Conservation (phyloP, 116 monocot species). For the Phalaenopsis hybrid region DNA sequence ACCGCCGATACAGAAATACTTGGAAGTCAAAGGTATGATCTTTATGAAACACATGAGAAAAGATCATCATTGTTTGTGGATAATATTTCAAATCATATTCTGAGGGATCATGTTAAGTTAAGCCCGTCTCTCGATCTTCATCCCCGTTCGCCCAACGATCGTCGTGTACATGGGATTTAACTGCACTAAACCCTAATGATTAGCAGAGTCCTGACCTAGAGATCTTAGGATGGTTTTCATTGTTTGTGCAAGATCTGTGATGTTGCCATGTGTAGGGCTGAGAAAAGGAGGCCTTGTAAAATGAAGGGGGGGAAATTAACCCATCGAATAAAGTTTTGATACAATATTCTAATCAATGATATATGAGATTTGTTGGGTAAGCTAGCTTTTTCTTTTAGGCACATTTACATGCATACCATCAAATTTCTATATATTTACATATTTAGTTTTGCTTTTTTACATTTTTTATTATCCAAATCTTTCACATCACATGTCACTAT, state of each 20-base stretch:
- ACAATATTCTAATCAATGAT: background rate
- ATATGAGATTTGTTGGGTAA: constrained; percentile 6
- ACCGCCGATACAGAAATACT: constrained; percentile 44
- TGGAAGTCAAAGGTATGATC: constrained; percentile 31
- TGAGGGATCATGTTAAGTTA: constrained; percentile 36
- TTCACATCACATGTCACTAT: too few relatives aligned
- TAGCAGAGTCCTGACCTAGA: background rate
- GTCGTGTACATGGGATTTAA: constrained; percentile 21
- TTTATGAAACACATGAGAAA: constrained; percentile 21
- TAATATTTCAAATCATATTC: constrained; percentile 29
- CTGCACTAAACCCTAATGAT: background rate
- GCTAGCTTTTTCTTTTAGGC: background rate
- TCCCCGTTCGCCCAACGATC: constrained; percentile 14
- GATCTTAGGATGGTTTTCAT: background rate
- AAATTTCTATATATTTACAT: too few relatives aligned
- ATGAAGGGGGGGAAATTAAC: constrained; percentile 15
- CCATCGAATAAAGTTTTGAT: constrained; percentile 13
- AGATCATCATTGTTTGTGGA: constrained; percentile 28
- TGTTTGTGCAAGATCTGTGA: constrained; percentile 4
- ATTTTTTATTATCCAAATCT: too few relatives aligned
- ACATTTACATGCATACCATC: too few relatives aligned
- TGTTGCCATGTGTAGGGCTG: constrained; percentile 4
- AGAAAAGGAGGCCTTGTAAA: constrained; percentile 14
- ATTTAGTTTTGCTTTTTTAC: too few relatives aligned
- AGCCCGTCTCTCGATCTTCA: constrained; percentile 42